phyloP scores from a whole-genome alignment of 2,329 filamentous ascomycete species.

The Lecanoromycetidae sp. region DNA sequence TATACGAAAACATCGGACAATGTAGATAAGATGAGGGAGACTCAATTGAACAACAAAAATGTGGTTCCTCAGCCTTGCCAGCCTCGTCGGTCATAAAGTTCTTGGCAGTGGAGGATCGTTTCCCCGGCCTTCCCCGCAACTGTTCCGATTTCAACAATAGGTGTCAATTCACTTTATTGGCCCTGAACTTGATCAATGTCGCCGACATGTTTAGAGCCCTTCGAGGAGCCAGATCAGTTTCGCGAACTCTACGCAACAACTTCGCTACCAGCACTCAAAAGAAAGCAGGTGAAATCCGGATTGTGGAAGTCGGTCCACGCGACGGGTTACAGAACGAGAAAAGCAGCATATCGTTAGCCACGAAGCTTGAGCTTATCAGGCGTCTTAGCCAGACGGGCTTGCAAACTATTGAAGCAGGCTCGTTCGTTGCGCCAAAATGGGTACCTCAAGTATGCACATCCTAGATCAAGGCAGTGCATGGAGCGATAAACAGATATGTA shows the following conservation, averaged over 20 bases:
- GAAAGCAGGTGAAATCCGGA: slow-evolving; percentile 36
- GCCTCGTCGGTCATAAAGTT: too few species aligned
- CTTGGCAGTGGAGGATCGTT: too few species aligned
- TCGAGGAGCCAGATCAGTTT: neutral
- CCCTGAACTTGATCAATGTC: neutral
- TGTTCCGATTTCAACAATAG: neutral
- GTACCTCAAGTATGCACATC: slow-evolving; percentile 36
- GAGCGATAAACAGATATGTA: neutral
- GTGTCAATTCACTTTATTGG: neutral
- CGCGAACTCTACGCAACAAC: neutral
- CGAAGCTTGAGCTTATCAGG: slow-evolving; percentile 39
- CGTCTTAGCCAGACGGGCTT: slow-evolving; percentile 37
- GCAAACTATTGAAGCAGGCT: slow-evolving; percentile 40
- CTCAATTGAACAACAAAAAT: neutral
- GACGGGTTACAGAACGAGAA: slow-evolving; percentile 45
- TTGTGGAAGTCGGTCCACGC: slow-evolving; percentile 42
- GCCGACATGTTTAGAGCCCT: too few species aligned
- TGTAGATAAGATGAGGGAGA: too few species aligned
- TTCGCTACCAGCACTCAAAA: neutral
- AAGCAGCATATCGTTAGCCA: slow-evolving; percentile 35
- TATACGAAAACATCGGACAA: too few species aligned
- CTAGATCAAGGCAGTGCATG: slow-evolving; percentile 4
- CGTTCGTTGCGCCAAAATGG: slow-evolving; percentile 43
- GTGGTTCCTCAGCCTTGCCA: neutral
- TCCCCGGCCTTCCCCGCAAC: neutral